Evolutionary conservation across 2,329 filamentous ascomycete genomes (phyloP), one percentile per base, ranked within the genome.

Genomic region (Fusarium sp.): DNA sequence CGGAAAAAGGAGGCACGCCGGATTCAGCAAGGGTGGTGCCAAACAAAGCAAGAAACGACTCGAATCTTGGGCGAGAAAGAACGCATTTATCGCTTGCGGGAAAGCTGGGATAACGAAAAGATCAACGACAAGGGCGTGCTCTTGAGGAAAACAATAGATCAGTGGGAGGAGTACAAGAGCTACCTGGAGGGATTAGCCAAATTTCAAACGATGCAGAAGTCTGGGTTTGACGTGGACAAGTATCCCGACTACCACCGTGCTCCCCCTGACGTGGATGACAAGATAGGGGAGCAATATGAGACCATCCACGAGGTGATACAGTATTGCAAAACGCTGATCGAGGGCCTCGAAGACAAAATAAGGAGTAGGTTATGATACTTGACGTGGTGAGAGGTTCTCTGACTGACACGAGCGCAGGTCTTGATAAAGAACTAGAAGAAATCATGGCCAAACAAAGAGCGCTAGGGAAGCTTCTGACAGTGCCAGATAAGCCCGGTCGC

Each of bases 1-100:
- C 77, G 79, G 13, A 79, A 78, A 50, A 73, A 80, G 10, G 78
- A 81, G 48, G 80, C 82, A 13, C 59, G 78, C 9, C 74, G 76
- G 8, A 82, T 84, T 37, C 79, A 80, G 56, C 54, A 57, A 11
- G 75, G 69, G 2, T 76, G 71, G 72, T 70, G 68, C 33, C 66
- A 74, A 15, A 74, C 71, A 5, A 76, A 75, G 48, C 64, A 59
- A 27, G 68, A 63, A 10, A 65, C 72, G 36, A 41, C 51, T 6
- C 68, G 50, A 11, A 51, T 76, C 11, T 37, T 51, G 4, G 49
- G 62, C 8, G 63, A 74, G 33, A 67, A 73, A 37, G 49, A 67
- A 35, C 57, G 61, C 9, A 57, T 73, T 10, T 65, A 72, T 31
- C 67, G 69, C 31, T 71, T 72, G 61, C 61, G 48, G 15, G 68